Evolutionary conservation across 2,329 filamentous ascomycete species (phyloP), one percentile per base, ranked within the genome.

Genomic region (Aspergillus viridinutans): DNA sequence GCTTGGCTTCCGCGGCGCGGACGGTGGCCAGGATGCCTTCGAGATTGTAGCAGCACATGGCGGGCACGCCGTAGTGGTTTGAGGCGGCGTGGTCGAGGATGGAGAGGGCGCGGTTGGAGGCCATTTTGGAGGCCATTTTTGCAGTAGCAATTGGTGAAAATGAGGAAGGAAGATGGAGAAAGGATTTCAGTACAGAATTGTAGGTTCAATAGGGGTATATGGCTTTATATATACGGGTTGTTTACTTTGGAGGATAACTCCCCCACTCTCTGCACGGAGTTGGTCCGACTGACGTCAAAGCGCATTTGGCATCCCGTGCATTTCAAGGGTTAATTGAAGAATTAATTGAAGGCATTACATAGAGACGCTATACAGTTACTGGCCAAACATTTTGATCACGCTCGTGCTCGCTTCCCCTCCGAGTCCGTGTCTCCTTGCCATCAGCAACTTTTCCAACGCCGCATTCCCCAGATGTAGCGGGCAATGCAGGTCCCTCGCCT

Each of bases 11-110:
- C 58, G 88, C 88, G 8, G 88, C 88, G 63, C 82, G 81, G 49
- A 90, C 84, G 3, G 84, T 85, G 1, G 85, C 87, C 26, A 90
- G 77, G 62, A 91, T 86, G 50, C 84, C 84, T 75, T 90, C 88
- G 57, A 90, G 76, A 67, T 90, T 88, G 78, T 90, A 88, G 67
- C 76, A 79, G 78, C 84, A 86, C 77, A 84, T 85, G 61, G 80
- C 82, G 2, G 83, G 80, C 28, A 87, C 81, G 48, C 80, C 84
- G 63, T 87, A 86, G 40, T 81, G 78, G 63, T 81, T 81, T 45
- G 74, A 70, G 48, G 78, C 75, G 48, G 84, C 84, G 48, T 80
- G 80, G 64, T 83, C 77, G 62, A 87, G 79, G 63, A 87, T 85
- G 67, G 76, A 69, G 71, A 83, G 76, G 57, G 80, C 79, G 67